Conservation (phyloP, 192 early-diverging fungal species). For the Podila epicladia region DNA sequence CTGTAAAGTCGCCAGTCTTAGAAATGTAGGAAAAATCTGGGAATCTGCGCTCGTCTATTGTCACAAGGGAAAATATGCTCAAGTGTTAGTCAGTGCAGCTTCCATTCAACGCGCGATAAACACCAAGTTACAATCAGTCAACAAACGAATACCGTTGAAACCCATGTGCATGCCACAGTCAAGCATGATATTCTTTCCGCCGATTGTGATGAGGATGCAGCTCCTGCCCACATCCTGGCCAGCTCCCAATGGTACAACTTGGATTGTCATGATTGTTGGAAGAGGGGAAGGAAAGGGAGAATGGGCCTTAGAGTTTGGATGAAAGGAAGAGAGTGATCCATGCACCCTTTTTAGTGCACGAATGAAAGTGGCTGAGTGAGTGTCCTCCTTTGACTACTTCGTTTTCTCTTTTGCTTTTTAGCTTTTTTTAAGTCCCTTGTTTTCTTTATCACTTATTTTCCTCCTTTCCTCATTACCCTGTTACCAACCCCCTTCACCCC, state of each 20-base stretch:
- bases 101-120: no score
- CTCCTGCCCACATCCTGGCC: conserved; percentile 93
- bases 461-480: neutral
- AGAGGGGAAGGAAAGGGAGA: neutral
- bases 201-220: conserved; percentile 82
- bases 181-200: conserved; percentile 89
- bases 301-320: neutral
- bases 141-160: conserved; percentile 67
- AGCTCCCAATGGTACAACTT: conserved; percentile 72
- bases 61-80: neutral
- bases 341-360: no score
- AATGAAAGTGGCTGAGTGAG: no score
- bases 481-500: neutral
- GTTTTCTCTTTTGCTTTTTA: neutral
- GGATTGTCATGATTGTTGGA: conserved; percentile 55
- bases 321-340: no score
- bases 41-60: conserved; percentile 80
- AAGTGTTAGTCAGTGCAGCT: neutral
- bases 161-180: conserved; percentile 98
- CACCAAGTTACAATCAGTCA: neutral
- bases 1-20: conserved; percentile 81
- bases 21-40: conserved; percentile 96
- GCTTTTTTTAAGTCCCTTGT: neutral
- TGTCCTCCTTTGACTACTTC: neutral
- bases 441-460: neutral